A percentile compares a stretch with the other conserved stretches of the same genome.
phyloP scores from a whole-genome alignment of 129 eudicot genomes.

The Logfia minima region DNA sequence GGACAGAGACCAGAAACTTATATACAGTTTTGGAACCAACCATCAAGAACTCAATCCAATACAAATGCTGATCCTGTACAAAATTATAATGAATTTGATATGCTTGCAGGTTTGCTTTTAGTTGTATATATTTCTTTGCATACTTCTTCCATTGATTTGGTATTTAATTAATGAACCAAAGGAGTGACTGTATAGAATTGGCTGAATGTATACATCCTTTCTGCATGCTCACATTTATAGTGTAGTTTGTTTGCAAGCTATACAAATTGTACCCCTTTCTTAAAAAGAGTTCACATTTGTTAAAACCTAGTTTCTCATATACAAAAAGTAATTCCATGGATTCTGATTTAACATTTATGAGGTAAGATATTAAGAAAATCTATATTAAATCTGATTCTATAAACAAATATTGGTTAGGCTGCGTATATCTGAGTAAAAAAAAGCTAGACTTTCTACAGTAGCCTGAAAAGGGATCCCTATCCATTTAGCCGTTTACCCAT shows the following conservation, averaged over 20 bases:
- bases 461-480: neutral
- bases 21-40: slow-evolving; percentile 74
- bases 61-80: slow-evolving; percentile 38
- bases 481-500: neutral
- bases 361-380: too few species aligned
- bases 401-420: neutral
- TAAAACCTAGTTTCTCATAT: neutral
- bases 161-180: neutral
- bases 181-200: too few species aligned
- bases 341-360: too few species aligned
- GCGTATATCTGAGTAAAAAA: neutral
- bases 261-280: neutral
- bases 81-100: slow-evolving; percentile 47
- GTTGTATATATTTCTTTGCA: neutral
- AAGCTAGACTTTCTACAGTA: neutral
- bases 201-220: too few species aligned
- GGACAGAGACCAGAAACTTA: slow-evolving; percentile 75
- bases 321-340: too few species aligned
- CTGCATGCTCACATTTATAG: too few species aligned
- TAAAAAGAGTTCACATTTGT: neutral
- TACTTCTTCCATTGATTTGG: neutral
- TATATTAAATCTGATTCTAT: too few species aligned
- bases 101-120: slow-evolving; percentile 71
- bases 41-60: slow-evolving; percentile 45
- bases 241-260: too few species aligned